Evolutionary conservation across 306 rosid species (phyloP).

Genomic region (Rosa lucieae): DNA sequence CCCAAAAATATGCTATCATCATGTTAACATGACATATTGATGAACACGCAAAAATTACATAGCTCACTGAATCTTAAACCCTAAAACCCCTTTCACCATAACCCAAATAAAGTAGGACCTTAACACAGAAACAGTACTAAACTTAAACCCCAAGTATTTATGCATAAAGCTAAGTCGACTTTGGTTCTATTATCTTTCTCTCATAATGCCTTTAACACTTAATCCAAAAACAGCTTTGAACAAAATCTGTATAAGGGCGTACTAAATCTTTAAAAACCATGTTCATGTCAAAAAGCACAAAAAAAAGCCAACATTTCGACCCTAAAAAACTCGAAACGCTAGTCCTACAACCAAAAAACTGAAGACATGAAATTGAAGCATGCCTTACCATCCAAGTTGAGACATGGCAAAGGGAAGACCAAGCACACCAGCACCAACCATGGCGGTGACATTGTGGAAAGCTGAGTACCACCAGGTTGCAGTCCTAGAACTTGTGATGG

Average conservation of each 20-base stretch:
- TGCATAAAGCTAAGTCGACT: background rate
- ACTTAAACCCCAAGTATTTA: background rate
- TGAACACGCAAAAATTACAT: background rate
- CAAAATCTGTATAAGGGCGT: background rate
- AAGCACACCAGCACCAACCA: slow-evolving; percentile 52
- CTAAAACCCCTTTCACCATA: background rate
- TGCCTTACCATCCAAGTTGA: slow-evolving; percentile 43
- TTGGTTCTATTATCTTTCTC: background rate
- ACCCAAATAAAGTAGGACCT: background rate
- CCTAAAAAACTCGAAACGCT: background rate
- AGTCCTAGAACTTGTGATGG: slow-evolving; percentile 32
- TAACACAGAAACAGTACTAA: no score
- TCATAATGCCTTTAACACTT: background rate
- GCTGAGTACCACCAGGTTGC: slow-evolving; percentile 44
- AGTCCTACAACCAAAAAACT: background rate
- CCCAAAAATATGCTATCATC: background rate
- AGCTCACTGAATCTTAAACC: background rate
- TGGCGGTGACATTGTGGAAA: slow-evolving; percentile 49
- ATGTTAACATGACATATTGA: background rate
- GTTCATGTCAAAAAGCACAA: background rate
- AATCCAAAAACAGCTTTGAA: background rate
- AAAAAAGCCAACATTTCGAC: background rate
- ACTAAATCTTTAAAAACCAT: background rate
- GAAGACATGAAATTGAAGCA: background rate
- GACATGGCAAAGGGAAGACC: slow-evolving; percentile 49